Percentiles rank a stretch among this genome's conserved stretches.
Evolutionary conservation across 73 alveolate species (phyloP).

Genomic region (Stentor coeruleus): DNA sequence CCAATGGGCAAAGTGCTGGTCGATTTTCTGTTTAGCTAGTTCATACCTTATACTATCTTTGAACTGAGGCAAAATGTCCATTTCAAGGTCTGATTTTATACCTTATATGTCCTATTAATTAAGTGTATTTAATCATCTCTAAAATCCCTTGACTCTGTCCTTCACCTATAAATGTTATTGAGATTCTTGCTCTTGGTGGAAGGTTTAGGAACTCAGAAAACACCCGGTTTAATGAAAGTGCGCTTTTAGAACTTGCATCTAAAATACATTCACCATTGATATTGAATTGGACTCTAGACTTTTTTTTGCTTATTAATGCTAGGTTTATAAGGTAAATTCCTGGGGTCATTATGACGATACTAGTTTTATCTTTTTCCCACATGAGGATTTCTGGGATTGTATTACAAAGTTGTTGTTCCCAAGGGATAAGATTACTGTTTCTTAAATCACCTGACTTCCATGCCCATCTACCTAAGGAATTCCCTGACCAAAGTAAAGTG

Average conservation of each 20-base stretch:
- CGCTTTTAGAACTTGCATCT: constrained; percentile 60
- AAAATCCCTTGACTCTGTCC: constrained; percentile 52
- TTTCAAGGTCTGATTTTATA: too few species aligned
- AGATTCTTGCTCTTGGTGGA: constrained; percentile 95
- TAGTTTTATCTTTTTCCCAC: constrained; percentile 93
- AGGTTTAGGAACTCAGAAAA: constrained; percentile 90
- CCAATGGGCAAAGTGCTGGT: constrained; percentile 55
- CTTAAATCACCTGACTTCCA: constrained; percentile 91
- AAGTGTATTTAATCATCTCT: constrained; percentile 4
- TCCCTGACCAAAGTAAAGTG: constrained; percentile 86
- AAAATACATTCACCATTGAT: constrained; percentile 93
- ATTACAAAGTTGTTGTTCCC: constrained; percentile 92
- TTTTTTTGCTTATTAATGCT: constrained; percentile 91
- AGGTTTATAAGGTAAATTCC: constrained; percentile 94
- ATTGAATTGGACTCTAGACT: constrained; percentile 83
- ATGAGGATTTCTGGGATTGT: constrained; percentile 95
- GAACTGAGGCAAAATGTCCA: constrained; percentile 25
- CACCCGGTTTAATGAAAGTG: constrained; percentile 69
- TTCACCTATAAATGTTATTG: constrained; percentile 81
- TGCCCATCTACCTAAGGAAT: constrained; percentile 93
- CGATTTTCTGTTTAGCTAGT: constrained; percentile 56
- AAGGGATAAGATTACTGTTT: constrained; percentile 78
- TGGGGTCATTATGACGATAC: constrained; percentile 80
- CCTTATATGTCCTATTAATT: too few species aligned
- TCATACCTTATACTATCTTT: constrained; percentile 50